Percentiles rank a stretch among this genome's conserved stretches.
phyloP scores from a whole-genome alignment of 2,329 filamentous ascomycete species.

The Ilyonectria mors-panacis region DNA sequence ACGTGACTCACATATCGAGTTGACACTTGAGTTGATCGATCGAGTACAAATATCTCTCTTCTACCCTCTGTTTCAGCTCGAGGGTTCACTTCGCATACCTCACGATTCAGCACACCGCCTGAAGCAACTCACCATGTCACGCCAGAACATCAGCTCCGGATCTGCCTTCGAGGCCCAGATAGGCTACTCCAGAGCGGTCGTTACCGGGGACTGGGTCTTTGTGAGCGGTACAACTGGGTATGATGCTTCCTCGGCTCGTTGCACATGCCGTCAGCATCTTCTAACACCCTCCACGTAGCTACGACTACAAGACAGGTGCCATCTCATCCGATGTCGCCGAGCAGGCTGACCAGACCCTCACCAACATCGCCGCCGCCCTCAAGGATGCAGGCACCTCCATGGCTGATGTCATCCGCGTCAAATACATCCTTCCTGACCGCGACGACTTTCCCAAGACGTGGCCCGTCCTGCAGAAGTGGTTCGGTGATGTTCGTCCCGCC shows the following conservation, averaged over 20 bases:
- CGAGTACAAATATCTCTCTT: neutral
- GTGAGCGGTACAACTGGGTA: slow-evolving; percentile 71
- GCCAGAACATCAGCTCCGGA: slow-evolving; percentile 62
- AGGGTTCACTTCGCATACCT: neutral
- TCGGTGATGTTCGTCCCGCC: slow-evolving; percentile 65
- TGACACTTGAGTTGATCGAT: neutral
- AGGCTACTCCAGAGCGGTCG: slow-evolving; percentile 69
- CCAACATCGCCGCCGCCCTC: slow-evolving; percentile 63
- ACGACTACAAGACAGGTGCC: slow-evolving; percentile 64
- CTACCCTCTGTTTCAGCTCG: neutral
- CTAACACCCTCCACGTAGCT: slow-evolving; percentile 53
- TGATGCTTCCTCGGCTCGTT: neutral
- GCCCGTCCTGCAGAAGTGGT: slow-evolving; percentile 65
- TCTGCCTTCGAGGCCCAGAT: slow-evolving; percentile 68
- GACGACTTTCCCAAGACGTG: slow-evolving; percentile 64
- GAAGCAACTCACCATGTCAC: slow-evolving; percentile 40
- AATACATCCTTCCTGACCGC: slow-evolving; percentile 66
- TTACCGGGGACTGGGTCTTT: slow-evolving; percentile 65
- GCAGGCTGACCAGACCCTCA: slow-evolving; percentile 65
- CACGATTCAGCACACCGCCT: neutral
- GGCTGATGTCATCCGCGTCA: slow-evolving; percentile 65
- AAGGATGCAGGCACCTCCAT: slow-evolving; percentile 59
- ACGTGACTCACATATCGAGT: slow-evolving; percentile 13
- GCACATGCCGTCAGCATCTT: too few relatives aligned
- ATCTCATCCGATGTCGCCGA: slow-evolving; percentile 62